Base-by-base conservation (phyloP, 306 rosid genomes). In the Castanea mollissima region DNA sequence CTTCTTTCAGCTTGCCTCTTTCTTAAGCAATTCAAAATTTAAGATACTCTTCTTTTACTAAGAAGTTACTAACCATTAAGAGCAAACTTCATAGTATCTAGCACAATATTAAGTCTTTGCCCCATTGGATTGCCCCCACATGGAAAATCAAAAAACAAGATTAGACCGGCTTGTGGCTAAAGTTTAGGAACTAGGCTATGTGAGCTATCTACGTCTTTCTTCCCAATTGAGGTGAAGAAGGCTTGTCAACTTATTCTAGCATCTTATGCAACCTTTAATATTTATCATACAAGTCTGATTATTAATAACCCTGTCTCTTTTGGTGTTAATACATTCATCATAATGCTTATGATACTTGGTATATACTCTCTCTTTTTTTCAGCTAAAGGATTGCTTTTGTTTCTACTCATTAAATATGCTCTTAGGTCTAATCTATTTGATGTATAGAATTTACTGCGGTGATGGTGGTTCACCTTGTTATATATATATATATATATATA, bases 361-460 rank as follows among this genome's bases (percentile, higher is more conserved):
- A 2, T 70, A 75, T 59, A 60, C 69, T 71, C 71, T 60, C 69
- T 54, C 77, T 32, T 41, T 55, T 46, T 57, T 44, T 79, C 35
- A 65, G 64, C 14, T 59, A 4, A 21, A 59, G 65, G 65, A 59
- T 59, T 59, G 25, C 60, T 23, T 59, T 20, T 59, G 65, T 10
- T 59, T 20, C 14, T 4, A 4, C 31, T 6, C 64, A 58, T 20
- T 58, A 58, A 35, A n/a, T 55, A 56, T 78, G 70, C 54, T 58
- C 38, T 63, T 18, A 38, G 20, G 9, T 55, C 63, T 69, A 70
- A 74, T 65, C 77, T 56, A 13, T 73, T 77, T 76, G 54, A 18
- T 73, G 59, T 63, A 41, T 54, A 19, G 62, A 63, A 14, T 21
- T 60, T 51, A 15, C 27, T 56, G 68, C 49, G 41, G 54, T 70